Percentiles rank a stretch among this genome's conserved stretches.
Conservation (phyloP, 164 flowering plant genomes). For the Macadamia tetraphylla region DNA sequence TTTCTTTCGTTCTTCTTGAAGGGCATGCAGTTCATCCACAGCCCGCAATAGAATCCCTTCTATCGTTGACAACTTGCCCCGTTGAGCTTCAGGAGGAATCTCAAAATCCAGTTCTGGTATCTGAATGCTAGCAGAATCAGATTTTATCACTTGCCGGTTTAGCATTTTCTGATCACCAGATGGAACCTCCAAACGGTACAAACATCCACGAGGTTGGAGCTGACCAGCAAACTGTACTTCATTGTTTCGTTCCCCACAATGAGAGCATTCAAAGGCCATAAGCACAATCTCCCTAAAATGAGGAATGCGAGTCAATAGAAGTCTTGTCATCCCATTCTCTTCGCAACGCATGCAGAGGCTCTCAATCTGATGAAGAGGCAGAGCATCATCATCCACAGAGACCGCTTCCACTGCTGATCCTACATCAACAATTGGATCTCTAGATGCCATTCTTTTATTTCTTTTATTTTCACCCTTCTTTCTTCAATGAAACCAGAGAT, state of each 20-base stretch:
- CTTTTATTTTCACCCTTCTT: background rate
- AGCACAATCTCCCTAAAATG: conserved; percentile 84
- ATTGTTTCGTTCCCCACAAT: conserved; percentile 92
- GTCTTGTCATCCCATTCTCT: conserved; percentile 72
- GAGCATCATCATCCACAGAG: conserved; percentile 35
- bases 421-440: conserved; percentile 50
- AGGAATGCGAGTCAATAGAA: conserved; percentile 73
- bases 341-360: conserved; percentile 97
- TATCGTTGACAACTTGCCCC: conserved; percentile 88
- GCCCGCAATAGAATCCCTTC: conserved; percentile 86
- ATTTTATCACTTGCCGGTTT: conserved; percentile 85
- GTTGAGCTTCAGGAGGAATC: conserved; percentile 98
- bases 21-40: conserved; percentile 61
- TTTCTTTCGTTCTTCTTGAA: conserved; percentile 93
- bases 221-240: conserved; percentile 97
- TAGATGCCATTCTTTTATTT: background rate
- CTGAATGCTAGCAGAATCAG: conserved; percentile 93
- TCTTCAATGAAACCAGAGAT: background rate
- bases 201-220: conserved; percentile 75
- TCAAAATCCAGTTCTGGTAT: conserved; percentile 94
- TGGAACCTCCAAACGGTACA: conserved; percentile 43
- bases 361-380: conserved; percentile 73
- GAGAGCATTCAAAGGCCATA: conserved; percentile 92
- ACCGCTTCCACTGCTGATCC: conserved; percentile 77
- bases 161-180: conserved; percentile 69